A percentile compares a stretch with the other conserved stretches of the same genome.
Conservation (phyloP, 1,139 yeast species). For the Suhomyces ambrosiae region DNA sequence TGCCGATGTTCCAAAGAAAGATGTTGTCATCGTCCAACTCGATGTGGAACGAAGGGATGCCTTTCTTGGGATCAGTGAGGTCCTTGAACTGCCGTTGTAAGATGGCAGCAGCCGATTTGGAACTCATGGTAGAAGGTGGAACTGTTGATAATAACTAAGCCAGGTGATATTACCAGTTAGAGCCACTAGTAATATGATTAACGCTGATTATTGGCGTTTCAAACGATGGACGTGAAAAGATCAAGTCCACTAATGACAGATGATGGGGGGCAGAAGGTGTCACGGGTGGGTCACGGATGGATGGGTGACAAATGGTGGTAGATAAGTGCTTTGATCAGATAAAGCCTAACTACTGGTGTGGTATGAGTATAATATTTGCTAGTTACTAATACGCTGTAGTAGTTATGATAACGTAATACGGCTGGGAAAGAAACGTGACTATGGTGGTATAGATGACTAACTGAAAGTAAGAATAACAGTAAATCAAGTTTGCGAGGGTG, state of each 20-base stretch:
- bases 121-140: constrained; percentile 44
- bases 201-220: too few species aligned
- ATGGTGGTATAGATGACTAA: background rate
- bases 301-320: background rate
- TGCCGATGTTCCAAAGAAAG: constrained; percentile 90
- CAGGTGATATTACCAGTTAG: background rate
- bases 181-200: too few species aligned
- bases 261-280: too few species aligned
- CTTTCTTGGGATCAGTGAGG: constrained; percentile 89
- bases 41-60: constrained; percentile 88
- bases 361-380: constrained; percentile 1
- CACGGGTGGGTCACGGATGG: too few species aligned
- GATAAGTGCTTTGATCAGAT: background rate
- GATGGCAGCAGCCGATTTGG: constrained; percentile 69
- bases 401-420: constrained; percentile 5
- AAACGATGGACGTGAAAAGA: too few species aligned
- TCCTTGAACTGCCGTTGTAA: constrained; percentile 93
- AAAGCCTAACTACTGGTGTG: background rate
- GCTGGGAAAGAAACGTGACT: background rate
- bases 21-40: constrained; percentile 87
- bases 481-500: too few species aligned
- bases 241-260: too few species aligned
- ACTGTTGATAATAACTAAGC: too few species aligned
- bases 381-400: constrained; percentile 1
- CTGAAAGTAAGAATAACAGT: background rate